These are phyloP conservation scores for Arthroderma sp. DNA, from an alignment of 2,329 filamentous ascomycete genomes.

Conservation along the genomic window DNA sequence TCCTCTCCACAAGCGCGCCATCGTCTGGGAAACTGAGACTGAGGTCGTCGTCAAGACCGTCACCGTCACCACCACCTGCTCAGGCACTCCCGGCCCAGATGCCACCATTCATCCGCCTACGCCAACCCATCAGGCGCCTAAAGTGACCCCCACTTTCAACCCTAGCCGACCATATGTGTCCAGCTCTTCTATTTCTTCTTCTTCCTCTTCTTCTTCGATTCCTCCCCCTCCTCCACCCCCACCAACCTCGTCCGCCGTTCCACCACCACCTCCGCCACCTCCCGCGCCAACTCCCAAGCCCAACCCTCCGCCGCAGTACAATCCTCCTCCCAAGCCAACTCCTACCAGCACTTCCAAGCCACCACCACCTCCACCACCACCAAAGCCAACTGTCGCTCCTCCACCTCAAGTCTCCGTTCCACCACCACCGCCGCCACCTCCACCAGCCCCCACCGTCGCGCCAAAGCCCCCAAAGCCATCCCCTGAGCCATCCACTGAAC, in stretches of 20 bases:
- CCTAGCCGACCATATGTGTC: constrained; percentile 31
- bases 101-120: constrained; percentile 28
- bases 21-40: constrained; percentile 11
- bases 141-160: constrained; percentile 33
- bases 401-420: constrained; percentile 6
- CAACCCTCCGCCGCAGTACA: constrained; percentile 6
- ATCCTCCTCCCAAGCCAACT: constrained; percentile 5
- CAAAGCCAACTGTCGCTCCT: constrained; percentile 13
- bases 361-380: constrained; percentile 12
- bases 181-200: not conserved
- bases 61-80: constrained; percentile 26
- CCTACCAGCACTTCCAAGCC: constrained; percentile 2
- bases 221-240: constrained; percentile 4
- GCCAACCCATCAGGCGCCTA: constrained; percentile 12
- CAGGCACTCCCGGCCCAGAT: constrained; percentile 38
- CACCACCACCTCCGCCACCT: constrained; percentile 2
- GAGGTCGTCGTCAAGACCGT: constrained; percentile 20
- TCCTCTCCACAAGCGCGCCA: constrained; percentile 8
- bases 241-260: not conserved
- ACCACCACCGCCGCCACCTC: constrained; percentile 4
- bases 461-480: constrained; percentile 5
- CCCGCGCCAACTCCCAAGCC: constrained; percentile 2
- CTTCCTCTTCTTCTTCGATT: constrained; percentile 1
- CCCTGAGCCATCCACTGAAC: not conserved
- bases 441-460: constrained; percentile 6